phyloP scores from a whole-genome alignment of 2,329 filamentous ascomycete species.

The Pseudocercospora crystallina region DNA sequence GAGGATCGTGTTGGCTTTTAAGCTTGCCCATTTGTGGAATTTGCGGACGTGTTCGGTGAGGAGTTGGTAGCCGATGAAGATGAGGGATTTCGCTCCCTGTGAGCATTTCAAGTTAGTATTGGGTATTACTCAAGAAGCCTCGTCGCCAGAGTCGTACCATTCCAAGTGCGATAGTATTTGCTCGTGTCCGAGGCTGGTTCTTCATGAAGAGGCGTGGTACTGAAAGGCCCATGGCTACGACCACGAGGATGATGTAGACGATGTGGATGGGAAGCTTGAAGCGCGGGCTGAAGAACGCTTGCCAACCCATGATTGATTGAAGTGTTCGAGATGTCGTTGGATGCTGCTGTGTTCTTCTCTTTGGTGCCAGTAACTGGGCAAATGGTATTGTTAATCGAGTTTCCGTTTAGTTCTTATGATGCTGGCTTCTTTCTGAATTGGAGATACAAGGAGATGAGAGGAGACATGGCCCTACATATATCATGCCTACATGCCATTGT shows the following conservation, averaged over 20 bases:
- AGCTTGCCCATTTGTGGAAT: slow-evolving; percentile 40
- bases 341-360: too few relatives aligned
- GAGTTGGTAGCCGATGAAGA: slow-evolving; percentile 45
- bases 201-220: slow-evolving; percentile 20
- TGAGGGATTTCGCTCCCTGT: slow-evolving; percentile 39
- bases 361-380: too few relatives aligned
- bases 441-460: too few relatives aligned
- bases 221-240: slow-evolving; percentile 12
- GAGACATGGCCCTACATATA: too few relatives aligned
- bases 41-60: slow-evolving; percentile 37
- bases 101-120: neutral
- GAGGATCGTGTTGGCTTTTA: slow-evolving; percentile 45
- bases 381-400: too few relatives aligned
- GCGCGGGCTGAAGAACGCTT: slow-evolving; percentile 10
- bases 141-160: slow-evolving; percentile 13
- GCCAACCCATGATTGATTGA: slow-evolving; percentile 7
- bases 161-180: slow-evolving; percentile 18
- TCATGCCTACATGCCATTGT: too few relatives aligned
- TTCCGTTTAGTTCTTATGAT: too few relatives aligned
- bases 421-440: too few relatives aligned
- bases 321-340: too few relatives aligned
- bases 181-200: slow-evolving; percentile 17
- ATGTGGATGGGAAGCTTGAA: slow-evolving; percentile 20
- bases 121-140: too few relatives aligned
- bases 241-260: slow-evolving; percentile 16